These are phyloP conservation scores for Skeletonema costatum DNA, from an alignment of 108 stramenopile genomes.

Conservation along the genomic window DNA sequence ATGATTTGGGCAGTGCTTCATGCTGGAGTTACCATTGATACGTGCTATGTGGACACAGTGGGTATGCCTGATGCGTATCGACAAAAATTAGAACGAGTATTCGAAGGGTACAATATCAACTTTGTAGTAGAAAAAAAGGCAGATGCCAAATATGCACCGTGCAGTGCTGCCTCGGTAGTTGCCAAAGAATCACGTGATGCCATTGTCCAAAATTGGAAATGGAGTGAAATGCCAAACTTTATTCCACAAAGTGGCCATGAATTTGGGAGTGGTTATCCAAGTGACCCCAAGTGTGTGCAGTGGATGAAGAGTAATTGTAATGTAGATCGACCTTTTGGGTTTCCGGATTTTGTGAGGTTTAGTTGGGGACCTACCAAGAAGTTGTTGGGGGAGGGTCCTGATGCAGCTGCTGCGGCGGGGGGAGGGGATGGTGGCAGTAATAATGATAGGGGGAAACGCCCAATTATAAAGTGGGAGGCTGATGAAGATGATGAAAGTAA, in stretches of 20 bases:
- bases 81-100: conserved; percentile 65
- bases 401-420: neutral
- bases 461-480: conserved; percentile 56
- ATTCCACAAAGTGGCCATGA: conserved; percentile 17
- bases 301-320: conserved; percentile 68
- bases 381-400: conserved; percentile 31
- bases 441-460: neutral
- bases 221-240: conserved; percentile 43
- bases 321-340: conserved; percentile 74
- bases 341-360: conserved; percentile 75
- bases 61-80: conserved; percentile 75
- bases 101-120: conserved; percentile 61
- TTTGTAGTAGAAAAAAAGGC: conserved; percentile 93
- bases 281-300: conserved; percentile 72
- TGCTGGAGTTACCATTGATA: conserved; percentile 66
- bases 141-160: conserved; percentile 89
- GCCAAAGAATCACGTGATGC: conserved; percentile 86
- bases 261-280: conserved; percentile 79
- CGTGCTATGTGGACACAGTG: conserved; percentile 84
- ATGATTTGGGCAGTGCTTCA: conserved; percentile 77
- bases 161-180: conserved; percentile 86
- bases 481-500: conserved; percentile 59
- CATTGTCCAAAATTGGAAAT: conserved; percentile 66
- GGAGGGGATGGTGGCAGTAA: conserved; percentile 22
- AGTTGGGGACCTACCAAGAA: conserved; percentile 79